Base-by-base conservation (phyloP, 1,139 yeast genomes). In the Pichia sp. region DNA sequence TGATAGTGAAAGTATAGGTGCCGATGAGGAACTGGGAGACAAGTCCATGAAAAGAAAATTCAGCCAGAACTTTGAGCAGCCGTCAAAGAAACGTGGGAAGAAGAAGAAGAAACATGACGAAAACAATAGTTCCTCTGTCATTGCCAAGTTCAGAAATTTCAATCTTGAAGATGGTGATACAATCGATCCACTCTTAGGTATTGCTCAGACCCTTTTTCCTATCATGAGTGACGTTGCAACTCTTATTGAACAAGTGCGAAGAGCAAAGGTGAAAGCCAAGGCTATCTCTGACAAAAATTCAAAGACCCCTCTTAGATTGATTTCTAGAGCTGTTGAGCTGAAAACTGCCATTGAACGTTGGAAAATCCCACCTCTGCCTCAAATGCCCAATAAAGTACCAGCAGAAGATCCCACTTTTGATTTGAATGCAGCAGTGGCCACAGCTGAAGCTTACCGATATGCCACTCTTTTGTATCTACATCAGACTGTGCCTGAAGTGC, bases 401-500 rank as follows among this genome's bases (percentile, higher is more conserved):
- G 65, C 71, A 30, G 74, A 70, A 45, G 77, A 75, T 54, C 75
- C 77, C 1, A 70, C 76, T 1, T 79, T 83, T 75, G 88, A 84
- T 63, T 66, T 81, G 26, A 71, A 83, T 5, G 78, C 85, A 11
- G 81, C 86, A 58, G 73, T 84, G 38, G 81, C 87, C 1, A 83
- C 89, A 0, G 88, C 89, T 1, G 88, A 84, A 64, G 84, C 88
- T 0, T 84, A 84, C 65, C 67, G 87, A 49, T 81, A 75, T 64
- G 77, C 87, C 1, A 75, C 86, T 0, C 66, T 84, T 46, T 64
- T 84, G 26, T 82, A 81, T 63, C 69, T 84, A 43, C 87, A 83
- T 63, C 88, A 84, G 64, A 85, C 87, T 0, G 87, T 84, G 2
- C 89, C 89, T 0, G 87, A 84, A 61, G 76, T 83, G 26, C 86